phyloP scores from a whole-genome alignment of 257 asterid genomes.

The Nemophila menziesii region DNA sequence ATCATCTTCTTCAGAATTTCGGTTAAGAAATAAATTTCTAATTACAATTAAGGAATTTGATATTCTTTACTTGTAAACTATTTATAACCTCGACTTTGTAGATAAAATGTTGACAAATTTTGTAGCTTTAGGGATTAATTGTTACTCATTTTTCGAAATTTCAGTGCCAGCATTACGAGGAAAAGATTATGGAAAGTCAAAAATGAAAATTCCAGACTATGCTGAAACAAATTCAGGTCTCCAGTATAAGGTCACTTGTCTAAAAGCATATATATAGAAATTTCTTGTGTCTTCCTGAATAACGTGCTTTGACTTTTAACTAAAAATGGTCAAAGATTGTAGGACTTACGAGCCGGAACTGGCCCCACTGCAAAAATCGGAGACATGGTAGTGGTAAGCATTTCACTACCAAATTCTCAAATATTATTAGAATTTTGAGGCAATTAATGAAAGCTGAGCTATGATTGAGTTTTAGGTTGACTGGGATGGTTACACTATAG shows the following conservation, averaged over 20 bases:
- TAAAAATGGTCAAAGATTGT: slow-evolving; percentile 21
- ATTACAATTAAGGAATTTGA: too few species aligned
- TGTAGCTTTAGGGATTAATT: slow-evolving; percentile 59
- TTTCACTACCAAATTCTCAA: slow-evolving; percentile 1
- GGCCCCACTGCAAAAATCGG: slow-evolving; percentile 76
- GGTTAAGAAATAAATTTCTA: too few species aligned
- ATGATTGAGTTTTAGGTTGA: slow-evolving; percentile 48
- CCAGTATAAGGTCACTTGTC: slow-evolving; percentile 71
- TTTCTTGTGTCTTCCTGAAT: slow-evolving; percentile 13
- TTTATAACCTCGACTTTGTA: slow-evolving; percentile 12
- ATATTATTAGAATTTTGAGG: slow-evolving; percentile 4
- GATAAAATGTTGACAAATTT: slow-evolving; percentile 34
- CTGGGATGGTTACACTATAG: slow-evolving; percentile 98
- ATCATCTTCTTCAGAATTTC: too few species aligned
- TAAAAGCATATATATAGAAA: slow-evolving; percentile 13
- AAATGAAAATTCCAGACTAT: slow-evolving; percentile 89
- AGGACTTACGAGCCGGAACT: slow-evolving; percentile 79
- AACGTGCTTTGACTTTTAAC: slow-evolving; percentile 10
- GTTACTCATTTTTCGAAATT: slow-evolving; percentile 55
- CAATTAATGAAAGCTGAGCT: slow-evolving; percentile 8
- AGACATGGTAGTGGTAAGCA: slow-evolving; percentile 76
- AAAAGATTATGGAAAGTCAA: slow-evolving; percentile 91
- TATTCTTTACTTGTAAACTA: not conserved
- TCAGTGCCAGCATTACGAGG: slow-evolving; percentile 98
- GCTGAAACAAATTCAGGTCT: slow-evolving; percentile 77